phyloP scores from a whole-genome alignment of 2,329 filamentous ascomycete species.

The Annulohypoxylon truncatum region DNA sequence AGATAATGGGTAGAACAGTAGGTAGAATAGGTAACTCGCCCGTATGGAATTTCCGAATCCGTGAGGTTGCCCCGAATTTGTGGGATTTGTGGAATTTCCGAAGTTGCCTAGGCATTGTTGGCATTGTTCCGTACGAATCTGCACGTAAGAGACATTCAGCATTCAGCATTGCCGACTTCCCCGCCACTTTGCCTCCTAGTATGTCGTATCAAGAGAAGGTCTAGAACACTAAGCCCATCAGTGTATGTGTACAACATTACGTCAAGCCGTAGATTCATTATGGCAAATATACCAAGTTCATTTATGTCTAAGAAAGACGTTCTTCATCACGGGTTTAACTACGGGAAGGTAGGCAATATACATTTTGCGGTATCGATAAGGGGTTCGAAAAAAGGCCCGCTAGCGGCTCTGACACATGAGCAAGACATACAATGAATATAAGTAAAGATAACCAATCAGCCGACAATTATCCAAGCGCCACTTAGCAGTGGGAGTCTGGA shows the following conservation, averaged over 20 bases:
- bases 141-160: background rate
- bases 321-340: too few species aligned
- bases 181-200: background rate
- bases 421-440: constrained; percentile 6
- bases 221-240: background rate
- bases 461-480: constrained; percentile 28
- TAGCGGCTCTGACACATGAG: too few species aligned
- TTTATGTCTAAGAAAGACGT: too few species aligned
- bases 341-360: too few species aligned
- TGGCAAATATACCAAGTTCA: too few species aligned
- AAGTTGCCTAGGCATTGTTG: too few species aligned
- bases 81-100: background rate
- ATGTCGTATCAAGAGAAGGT: background rate
- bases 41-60: constrained; percentile 4
- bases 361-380: too few species aligned
- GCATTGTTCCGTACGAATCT: too few species aligned
- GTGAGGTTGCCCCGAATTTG: constrained; percentile 2
- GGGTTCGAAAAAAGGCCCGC: too few species aligned
- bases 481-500: background rate
- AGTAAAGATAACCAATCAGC: constrained; percentile 1
- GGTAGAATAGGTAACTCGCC: background rate
- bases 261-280: background rate
- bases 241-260: background rate
- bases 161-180: background rate
- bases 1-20: background rate